These are phyloP conservation scores for Scenedesmus sp. DNA, from an alignment of 163 green algal genomes.

Conservation along the genomic window DNA sequence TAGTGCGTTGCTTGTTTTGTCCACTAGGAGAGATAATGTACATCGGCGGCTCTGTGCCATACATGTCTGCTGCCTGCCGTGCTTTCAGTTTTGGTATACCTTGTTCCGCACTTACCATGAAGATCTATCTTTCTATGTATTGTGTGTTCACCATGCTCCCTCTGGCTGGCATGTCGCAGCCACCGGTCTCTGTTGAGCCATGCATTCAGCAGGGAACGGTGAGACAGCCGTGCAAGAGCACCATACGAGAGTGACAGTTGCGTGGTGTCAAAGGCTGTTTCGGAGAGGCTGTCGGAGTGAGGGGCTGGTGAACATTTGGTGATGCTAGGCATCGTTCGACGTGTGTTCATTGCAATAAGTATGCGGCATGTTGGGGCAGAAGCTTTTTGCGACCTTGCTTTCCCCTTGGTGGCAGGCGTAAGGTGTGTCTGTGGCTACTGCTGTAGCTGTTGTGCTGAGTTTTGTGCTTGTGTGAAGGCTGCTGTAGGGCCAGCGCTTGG, in stretches of 20 bases:
- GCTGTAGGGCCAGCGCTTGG: background rate
- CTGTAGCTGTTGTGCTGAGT: background rate
- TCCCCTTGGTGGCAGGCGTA: background rate
- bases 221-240: background rate
- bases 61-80: background rate
- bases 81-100: background rate
- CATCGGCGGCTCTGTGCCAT: background rate
- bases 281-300: background rate
- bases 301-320: background rate
- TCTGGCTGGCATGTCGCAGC: background rate
- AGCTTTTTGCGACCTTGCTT: background rate
- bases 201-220: background rate
- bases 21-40: background rate
- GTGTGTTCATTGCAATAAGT: background rate
- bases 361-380: background rate
- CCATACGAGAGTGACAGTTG: background rate
- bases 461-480: background rate
- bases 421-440: background rate
- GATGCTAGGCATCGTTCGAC: background rate
- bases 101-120: background rate
- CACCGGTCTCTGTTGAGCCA: background rate
- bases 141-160: background rate
- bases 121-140: background rate
- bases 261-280: background rate
- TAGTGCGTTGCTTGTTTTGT: conserved; percentile 1